Conservation (phyloP, 106 monocot species). For the Xerophyta viscosa region DNA sequence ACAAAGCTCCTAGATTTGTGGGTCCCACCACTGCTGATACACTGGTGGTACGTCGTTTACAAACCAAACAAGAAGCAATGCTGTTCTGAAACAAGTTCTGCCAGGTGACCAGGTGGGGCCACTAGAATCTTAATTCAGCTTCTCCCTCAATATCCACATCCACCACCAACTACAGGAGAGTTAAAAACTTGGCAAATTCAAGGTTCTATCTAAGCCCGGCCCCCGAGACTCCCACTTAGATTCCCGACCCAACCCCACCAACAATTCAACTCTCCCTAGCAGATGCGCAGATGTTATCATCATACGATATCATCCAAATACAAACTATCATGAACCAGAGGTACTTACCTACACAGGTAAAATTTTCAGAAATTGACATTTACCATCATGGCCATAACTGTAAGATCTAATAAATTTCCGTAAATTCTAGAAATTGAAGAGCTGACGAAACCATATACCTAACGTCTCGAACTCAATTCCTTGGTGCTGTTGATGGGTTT, state of each 20-base stretch:
- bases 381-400: too few species aligned
- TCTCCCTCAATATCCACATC: background rate
- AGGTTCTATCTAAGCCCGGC: too few species aligned
- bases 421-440: background rate
- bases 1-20: too few species aligned
- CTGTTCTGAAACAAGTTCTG: background rate
- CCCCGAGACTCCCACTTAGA: background rate
- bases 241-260: constrained; percentile 11
- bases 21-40: background rate
- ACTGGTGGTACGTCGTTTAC: background rate
- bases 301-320: background rate
- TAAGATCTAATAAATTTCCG: too few species aligned
- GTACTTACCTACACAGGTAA: background rate
- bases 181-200: background rate
- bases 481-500: constrained; percentile 14
- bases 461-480: constrained; percentile 31
- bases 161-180: background rate
- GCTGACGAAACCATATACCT: constrained; percentile 26
- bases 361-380: too few species aligned
- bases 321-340: too few species aligned
- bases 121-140: background rate
- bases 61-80: too few species aligned
- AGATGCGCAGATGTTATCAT: background rate
- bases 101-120: background rate
- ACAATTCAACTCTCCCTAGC: background rate